phyloP scores from a whole-genome alignment of 345 rosid species.

The Murraya koenigii region DNA sequence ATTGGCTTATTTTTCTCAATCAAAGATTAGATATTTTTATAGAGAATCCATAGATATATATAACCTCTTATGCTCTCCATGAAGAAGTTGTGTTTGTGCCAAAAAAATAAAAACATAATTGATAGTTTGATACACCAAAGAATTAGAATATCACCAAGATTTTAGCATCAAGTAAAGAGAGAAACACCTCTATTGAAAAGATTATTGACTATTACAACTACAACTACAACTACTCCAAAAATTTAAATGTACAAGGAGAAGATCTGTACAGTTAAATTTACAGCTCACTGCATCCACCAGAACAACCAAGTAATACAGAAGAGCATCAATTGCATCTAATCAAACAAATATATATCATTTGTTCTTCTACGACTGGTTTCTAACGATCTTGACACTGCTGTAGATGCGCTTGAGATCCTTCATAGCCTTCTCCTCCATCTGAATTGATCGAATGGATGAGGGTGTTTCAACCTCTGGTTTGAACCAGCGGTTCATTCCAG shows the following conservation, averaged over 20 bases:
- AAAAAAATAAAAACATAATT: too few species aligned
- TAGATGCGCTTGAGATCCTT: constrained; percentile 89
- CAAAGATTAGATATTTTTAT: too few species aligned
- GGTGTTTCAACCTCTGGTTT: constrained; percentile 72
- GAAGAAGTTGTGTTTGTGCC: too few species aligned
- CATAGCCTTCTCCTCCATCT: constrained; percentile 93
- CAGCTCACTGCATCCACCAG: constrained; percentile 11
- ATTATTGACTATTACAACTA: background rate
- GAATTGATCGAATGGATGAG: constrained; percentile 82
- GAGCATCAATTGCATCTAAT: constrained; percentile 8
- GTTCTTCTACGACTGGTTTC: constrained; percentile 43
- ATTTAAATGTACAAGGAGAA: constrained; percentile 25
- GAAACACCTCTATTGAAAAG: too few species aligned
- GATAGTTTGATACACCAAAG: too few species aligned
- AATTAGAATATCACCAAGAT: too few species aligned
- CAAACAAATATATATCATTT: background rate
- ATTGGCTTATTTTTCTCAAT: too few species aligned
- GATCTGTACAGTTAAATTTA: constrained; percentile 41
- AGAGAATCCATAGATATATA: too few species aligned
- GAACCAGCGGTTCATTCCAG: constrained; percentile 89
- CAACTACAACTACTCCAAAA: constrained; percentile 7
- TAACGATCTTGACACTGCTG: constrained; percentile 80
- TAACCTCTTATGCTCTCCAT: too few species aligned
- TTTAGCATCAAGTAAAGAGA: too few species aligned
- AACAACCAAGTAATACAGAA: background rate